Base-by-base conservation (phyloP, 2,329 filamentous ascomycete species). In the Colletotrichum chlorophyti region DNA sequence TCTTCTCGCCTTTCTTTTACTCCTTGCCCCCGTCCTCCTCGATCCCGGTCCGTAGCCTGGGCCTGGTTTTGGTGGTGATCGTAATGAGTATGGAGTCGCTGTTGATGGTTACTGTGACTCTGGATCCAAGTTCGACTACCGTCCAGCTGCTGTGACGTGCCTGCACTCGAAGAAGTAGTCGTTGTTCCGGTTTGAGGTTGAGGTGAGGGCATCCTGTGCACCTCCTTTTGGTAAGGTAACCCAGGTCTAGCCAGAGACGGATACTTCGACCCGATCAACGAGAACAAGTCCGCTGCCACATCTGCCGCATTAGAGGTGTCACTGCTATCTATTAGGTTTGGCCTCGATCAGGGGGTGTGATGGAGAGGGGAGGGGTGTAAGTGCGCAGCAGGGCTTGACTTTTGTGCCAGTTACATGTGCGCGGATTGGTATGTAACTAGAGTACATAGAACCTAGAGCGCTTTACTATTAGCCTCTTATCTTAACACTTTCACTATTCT, bases 201-300 rank as follows among this genome's bases (percentile, higher is more conserved):
- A 31, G 41, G 21, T 40, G 49, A 58, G 53, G 47, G 40, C 53
- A 45, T 54, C 49, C 53, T 58, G 49, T 46, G 53, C 49, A 41
- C 53, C 53, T 53, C 42, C 24, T 15, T 11, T 14, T 34, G 8
- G n/a, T 27, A 14, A 21, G 38, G 23, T 14, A 24, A 8, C n/a
- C 32, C 5, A 19, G 23, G 42, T 57, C 37, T 45, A 32, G 29
- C 38, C 15, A 21, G 8, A 38, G 40, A 43, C 17, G n/a, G n/a
- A n/a, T n/a, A n/a, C n/a, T 38, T 37, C 17, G 7, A 53, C 24
- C 24, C 34, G 26, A 31, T 46, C 29, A 24, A 45, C 6, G 7
- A 19, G 32, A 40, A 31, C 31, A 14, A 34, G 38, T 41, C 38
- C 5, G 17, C 40, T 53, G 15, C 48, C 5, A 43, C 17, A 15